These are phyloP conservation scores for Rutidosis leptorrhynchoides DNA, from an alignment of 129 eudicot species.

Conservation along the genomic window DNA sequence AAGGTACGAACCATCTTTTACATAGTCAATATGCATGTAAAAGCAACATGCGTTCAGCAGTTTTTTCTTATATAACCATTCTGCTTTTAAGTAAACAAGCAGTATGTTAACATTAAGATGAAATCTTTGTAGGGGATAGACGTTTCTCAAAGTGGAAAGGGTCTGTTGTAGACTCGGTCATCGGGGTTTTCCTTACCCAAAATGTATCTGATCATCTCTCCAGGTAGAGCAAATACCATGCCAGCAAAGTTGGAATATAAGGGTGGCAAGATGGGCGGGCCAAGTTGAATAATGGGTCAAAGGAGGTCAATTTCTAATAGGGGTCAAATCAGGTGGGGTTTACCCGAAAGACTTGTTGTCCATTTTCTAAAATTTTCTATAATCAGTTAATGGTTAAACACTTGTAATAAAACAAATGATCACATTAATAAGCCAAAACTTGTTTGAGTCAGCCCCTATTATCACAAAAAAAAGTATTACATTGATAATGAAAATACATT, in stretches of 20 bases:
- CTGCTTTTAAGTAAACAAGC: neutral
- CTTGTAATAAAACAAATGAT: neutral
- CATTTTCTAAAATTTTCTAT: neutral
- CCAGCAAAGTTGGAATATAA: neutral
- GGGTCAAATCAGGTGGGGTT: neutral
- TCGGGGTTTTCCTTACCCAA: conserved; percentile 97
- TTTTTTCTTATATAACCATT: neutral
- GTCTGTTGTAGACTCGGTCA: conserved; percentile 90
- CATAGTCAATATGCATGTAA: neutral
- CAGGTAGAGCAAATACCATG: conserved; percentile 44
- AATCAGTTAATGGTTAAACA: neutral
- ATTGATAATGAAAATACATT: too few relatives aligned
- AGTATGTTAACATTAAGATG: conserved; percentile 15
- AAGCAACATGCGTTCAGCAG: neutral
- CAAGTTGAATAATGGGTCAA: neutral
- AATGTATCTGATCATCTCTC: conserved; percentile 98
- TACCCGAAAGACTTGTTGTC: neutral
- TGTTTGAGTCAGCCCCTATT: neutral
- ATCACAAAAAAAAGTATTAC: too few relatives aligned
- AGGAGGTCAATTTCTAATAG: neutral
- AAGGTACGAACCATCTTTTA: conserved; percentile 43
- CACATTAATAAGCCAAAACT: neutral
- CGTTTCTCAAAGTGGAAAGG: conserved; percentile 98
- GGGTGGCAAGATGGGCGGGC: neutral
- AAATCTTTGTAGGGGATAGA: conserved; percentile 69